A percentile compares a stretch with the other conserved stretches of the same genome.
Evolutionary conservation across 208 protist genomes (phyloP).

Genomic region (Trypanosomatidae sp.): DNA sequence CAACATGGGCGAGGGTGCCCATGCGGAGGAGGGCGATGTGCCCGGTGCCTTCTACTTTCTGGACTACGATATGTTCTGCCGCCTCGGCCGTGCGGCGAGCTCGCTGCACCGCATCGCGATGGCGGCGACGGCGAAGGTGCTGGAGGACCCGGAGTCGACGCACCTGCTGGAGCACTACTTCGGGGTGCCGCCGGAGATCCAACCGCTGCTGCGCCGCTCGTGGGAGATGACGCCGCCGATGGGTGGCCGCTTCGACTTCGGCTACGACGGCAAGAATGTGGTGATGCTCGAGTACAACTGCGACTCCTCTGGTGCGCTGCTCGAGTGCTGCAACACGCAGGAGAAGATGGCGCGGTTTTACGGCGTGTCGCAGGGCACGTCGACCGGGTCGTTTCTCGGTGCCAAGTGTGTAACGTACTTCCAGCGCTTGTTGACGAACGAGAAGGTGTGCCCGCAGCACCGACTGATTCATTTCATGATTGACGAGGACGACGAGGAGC

Average conservation of each 20-base stretch:
- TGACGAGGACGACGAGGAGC: constrained; percentile 82
- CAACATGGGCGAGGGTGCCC: constrained; percentile 27
- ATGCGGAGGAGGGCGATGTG: constrained; percentile 41
- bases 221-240: constrained; percentile 61
- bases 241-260: constrained; percentile 80
- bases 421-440: constrained; percentile 36
- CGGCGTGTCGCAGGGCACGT: constrained; percentile 51
- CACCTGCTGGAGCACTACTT: constrained; percentile 75
- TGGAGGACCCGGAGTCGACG: constrained; percentile 46
- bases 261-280: constrained; percentile 65
- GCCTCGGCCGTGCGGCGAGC: constrained; percentile 52
- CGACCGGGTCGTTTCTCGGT: constrained; percentile 67
- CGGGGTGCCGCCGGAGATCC: constrained; percentile 64
- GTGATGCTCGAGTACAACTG: constrained; percentile 86
- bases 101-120: constrained; percentile 72
- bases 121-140: constrained; percentile 55
- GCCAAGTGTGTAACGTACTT: constrained; percentile 64
- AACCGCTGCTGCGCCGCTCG: constrained; percentile 52
- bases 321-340: constrained; percentile 83
- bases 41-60: constrained; percentile 75
- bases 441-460: constrained; percentile 44
- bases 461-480: constrained; percentile 84
- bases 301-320: constrained; percentile 68
- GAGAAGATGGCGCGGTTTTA: constrained; percentile 73
- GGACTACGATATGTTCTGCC: constrained; percentile 80